A percentile compares a stretch with the other conserved stretches of the same genome.
Conservation (phyloP, 805 yeast species). For the Candida ipomoeae region DNA sequence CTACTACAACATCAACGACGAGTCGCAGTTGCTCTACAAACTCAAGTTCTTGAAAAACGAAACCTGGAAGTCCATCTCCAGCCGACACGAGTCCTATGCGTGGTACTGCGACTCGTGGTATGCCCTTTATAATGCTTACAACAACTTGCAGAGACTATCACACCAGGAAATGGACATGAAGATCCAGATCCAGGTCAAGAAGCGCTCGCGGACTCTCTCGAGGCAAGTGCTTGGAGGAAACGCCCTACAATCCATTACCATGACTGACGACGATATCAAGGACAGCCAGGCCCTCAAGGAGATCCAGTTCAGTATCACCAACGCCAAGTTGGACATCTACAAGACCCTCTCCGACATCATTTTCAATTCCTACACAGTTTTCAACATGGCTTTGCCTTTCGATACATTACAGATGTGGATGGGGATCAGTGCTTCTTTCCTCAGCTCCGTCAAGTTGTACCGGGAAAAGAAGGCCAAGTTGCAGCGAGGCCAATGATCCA, state of each 20-base stretch:
- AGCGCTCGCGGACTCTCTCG: slow-evolving; percentile 45
- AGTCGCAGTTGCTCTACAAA: slow-evolving; percentile 53
- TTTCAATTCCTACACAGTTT: slow-evolving; percentile 41
- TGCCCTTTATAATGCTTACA: slow-evolving; percentile 50
- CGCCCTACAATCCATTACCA: slow-evolving; percentile 7
- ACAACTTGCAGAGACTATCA: slow-evolving; percentile 37
- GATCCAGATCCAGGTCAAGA: slow-evolving; percentile 59
- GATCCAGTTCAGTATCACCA: slow-evolving; percentile 34
- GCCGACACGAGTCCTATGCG: slow-evolving; percentile 58
- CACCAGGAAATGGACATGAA: slow-evolving; percentile 50
- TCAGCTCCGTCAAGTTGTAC: slow-evolving; percentile 36
- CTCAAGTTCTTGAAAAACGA: slow-evolving; percentile 43
- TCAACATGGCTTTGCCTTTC: slow-evolving; percentile 28
- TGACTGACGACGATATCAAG: slow-evolving; percentile 17
- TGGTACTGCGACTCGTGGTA: slow-evolving; percentile 67
- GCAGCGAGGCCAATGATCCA: background rate
- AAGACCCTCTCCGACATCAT: slow-evolving; percentile 37
- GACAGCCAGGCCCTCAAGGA: slow-evolving; percentile 26
- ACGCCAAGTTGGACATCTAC: slow-evolving; percentile 36
- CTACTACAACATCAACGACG: slow-evolving; percentile 66
- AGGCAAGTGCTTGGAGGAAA: slow-evolving; percentile 33
- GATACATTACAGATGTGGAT: slow-evolving; percentile 43
- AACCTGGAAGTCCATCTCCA: slow-evolving; percentile 33
- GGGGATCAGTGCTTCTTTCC: slow-evolving; percentile 39
- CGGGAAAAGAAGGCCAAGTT: slow-evolving; percentile 29